Conservation (phyloP, 176 grass and related monocot genomes). For the Otatea glauca region DNA sequence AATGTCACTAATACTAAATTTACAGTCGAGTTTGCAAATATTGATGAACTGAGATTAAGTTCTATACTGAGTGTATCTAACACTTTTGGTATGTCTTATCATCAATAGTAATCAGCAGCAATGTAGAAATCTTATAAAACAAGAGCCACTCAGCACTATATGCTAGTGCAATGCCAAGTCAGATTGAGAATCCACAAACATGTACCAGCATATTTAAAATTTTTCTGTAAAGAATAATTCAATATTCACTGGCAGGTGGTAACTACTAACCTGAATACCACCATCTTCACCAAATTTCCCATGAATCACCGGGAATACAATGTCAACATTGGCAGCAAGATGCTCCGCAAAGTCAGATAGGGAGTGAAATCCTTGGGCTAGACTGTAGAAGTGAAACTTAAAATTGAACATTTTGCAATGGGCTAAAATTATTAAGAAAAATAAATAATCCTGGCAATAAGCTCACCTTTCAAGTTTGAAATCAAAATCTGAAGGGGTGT, state of each 20-base stretch:
- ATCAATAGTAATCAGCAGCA: too few relatives aligned
- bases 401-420: background rate
- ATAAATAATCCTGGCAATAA: background rate
- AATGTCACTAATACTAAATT: too few relatives aligned
- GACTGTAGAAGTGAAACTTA: slow-evolving; percentile 49
- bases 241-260: background rate
- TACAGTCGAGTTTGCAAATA: too few relatives aligned
- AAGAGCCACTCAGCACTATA: too few relatives aligned
- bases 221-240: too few relatives aligned
- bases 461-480: slow-evolving; percentile 90
- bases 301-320: slow-evolving; percentile 92
- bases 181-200: too few relatives aligned
- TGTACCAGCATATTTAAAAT: too few relatives aligned
- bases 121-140: too few relatives aligned
- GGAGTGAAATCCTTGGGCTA: slow-evolving; percentile 80
- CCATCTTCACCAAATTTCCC: slow-evolving; percentile 97
- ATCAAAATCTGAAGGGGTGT: slow-evolving; percentile 94
- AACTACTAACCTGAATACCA: slow-evolving; percentile 74
- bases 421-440: background rate
- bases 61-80: too few relatives aligned
- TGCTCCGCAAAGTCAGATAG: slow-evolving; percentile 74
- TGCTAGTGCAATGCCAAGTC: too few relatives aligned
- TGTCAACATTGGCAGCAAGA: slow-evolving; percentile 75
- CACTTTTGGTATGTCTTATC: too few relatives aligned
- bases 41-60: too few relatives aligned